A percentile compares a stretch with the other conserved stretches of the same genome.
Conservation (phyloP, 73 alveolate genomes). For the Paramecium octaurelia region DNA sequence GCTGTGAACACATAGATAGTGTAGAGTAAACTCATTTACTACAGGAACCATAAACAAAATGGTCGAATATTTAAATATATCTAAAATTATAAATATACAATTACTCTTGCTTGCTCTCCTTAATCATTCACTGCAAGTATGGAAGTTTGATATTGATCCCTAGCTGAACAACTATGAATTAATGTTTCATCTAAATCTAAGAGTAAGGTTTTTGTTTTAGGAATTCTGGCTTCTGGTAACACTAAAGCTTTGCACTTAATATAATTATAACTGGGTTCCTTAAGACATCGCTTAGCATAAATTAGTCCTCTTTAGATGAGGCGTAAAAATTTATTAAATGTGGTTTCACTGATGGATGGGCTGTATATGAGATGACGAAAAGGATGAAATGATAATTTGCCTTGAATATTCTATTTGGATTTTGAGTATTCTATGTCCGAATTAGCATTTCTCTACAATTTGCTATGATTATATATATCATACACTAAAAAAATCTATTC, state of each 20-base stretch:
- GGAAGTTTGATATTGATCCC: constrained; percentile 12
- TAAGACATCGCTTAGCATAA: constrained; percentile 31
- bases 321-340: background rate
- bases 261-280: constrained; percentile 38
- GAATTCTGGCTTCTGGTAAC: constrained; percentile 27
- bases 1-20: constrained; percentile 90
- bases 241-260: background rate
- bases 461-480: background rate
- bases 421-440: background rate
- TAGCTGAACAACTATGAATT: constrained; percentile 48
- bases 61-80: constrained; percentile 90
- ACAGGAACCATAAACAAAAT: constrained; percentile 79
- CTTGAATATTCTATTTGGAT: background rate
- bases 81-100: background rate
- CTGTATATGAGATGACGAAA: constrained; percentile 51
- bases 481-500: background rate
- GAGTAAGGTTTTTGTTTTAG: constrained; percentile 46
- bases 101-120: constrained; percentile 28
- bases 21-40: constrained; percentile 74
- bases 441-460: background rate
- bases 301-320: constrained; percentile 44
- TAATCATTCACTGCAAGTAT: background rate
- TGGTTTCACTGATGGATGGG: background rate
- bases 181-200: constrained; percentile 57
- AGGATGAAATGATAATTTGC: constrained; percentile 13